Conservation (phyloP, 2,329 filamentous ascomycete genomes). For the Trichoderma guizhouense region DNA sequence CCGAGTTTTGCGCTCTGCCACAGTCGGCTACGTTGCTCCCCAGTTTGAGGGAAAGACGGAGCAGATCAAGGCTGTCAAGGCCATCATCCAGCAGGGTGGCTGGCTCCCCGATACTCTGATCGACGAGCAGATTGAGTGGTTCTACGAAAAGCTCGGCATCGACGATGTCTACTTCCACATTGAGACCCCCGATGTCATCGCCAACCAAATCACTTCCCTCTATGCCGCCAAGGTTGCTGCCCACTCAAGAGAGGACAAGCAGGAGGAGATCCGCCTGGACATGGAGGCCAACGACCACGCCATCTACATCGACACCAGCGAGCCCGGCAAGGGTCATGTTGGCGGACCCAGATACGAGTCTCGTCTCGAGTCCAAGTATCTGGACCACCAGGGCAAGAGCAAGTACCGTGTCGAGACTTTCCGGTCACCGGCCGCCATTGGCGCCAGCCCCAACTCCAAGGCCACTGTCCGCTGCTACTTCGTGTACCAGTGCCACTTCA, state of each 20-base stretch:
- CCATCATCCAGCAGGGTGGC: constrained; percentile 69
- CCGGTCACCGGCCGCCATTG: constrained; percentile 80
- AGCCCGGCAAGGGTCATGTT: constrained; percentile 73
- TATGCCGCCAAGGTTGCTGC: constrained; percentile 97
- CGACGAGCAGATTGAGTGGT: constrained; percentile 86
- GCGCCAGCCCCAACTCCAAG: constrained; percentile 62
- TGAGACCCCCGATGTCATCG: constrained; percentile 80
- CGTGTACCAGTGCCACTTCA: constrained; percentile 94
- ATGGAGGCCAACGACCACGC: constrained; percentile 94
- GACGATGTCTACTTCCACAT: constrained; percentile 98
- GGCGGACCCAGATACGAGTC: constrained; percentile 89
- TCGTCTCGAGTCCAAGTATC: constrained; percentile 90
- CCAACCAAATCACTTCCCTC: constrained; percentile 90
- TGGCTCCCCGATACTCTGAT: constrained; percentile 85
- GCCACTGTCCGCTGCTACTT: constrained; percentile 96
- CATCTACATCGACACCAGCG: constrained; percentile 97
- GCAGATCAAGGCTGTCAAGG: constrained; percentile 91
- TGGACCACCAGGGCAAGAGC: constrained; percentile 70
- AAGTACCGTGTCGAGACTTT: constrained; percentile 97
- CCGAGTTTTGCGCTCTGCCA: constrained; percentile 78
- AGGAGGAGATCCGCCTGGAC: constrained; percentile 88
- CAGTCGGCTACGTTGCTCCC: constrained; percentile 90
- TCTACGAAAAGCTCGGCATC: constrained; percentile 96
- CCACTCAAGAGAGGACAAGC: constrained; percentile 88
- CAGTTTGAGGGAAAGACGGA: constrained; percentile 89